A percentile compares a stretch with the other conserved stretches of the same genome.
Evolutionary conservation across 345 rosid species (phyloP).

Genomic region (Eucalyptus cloeziana): DNA sequence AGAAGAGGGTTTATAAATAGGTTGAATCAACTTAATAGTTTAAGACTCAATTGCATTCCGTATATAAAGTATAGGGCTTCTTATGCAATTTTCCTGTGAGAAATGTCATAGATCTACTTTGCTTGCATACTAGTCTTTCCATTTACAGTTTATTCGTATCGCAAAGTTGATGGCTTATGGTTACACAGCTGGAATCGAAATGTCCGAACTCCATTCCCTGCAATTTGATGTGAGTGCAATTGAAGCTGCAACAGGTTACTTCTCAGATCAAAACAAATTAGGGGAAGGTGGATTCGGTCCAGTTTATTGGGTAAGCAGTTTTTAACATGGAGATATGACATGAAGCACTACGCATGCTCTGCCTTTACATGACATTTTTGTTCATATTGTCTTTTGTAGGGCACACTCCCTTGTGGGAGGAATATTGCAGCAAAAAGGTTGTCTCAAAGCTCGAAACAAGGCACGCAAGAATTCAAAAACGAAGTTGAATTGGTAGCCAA

Average conservation of each 20-base stretch:
- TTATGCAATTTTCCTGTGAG: neutral
- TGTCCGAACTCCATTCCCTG: neutral
- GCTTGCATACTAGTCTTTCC: neutral
- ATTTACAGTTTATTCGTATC: neutral
- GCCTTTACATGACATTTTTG: neutral
- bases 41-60: neutral
- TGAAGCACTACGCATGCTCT: neutral
- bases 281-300: neutral
- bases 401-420: neutral
- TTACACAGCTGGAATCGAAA: neutral
- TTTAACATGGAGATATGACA: neutral
- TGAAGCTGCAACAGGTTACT: neutral
- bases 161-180: neutral
- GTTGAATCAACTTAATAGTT: neutral
- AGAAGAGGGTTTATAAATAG: neutral
- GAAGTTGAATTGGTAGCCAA: neutral
- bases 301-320: neutral
- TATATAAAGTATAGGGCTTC: neutral
- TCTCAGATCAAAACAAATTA: neutral
- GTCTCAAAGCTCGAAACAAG: neutral
- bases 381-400: neutral
- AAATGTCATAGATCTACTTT: neutral
- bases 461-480: neutral
- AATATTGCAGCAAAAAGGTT: neutral
- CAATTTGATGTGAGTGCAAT: neutral